Conservation (phyloP, 208 protist genomes). For the Borovskyia barvae region DNA sequence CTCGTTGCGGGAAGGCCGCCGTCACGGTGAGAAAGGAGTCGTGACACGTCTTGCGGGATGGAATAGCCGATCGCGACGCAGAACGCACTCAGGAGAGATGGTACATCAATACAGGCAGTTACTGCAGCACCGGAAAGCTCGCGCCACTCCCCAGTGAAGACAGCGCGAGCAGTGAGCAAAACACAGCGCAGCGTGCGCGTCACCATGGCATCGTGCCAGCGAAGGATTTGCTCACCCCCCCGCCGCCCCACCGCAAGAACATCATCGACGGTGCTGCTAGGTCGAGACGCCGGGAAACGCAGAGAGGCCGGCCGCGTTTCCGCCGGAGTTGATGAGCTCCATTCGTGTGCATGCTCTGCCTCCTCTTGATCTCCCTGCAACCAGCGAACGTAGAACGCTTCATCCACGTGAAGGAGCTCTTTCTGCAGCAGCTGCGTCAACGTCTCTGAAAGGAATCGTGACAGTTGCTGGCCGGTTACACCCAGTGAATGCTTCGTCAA, state of each 20-base stretch:
- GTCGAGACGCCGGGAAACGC: background rate
- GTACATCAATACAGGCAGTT: constrained; percentile 15
- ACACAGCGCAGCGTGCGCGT: constrained; percentile 2
- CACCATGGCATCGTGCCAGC: constrained; percentile 24
- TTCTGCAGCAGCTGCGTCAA: constrained; percentile 17
- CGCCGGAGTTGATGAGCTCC: background rate
- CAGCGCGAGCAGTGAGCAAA: background rate
- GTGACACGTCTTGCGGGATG: constrained; percentile 12
- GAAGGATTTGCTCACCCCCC: constrained; percentile 20
- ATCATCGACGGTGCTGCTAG: constrained; percentile 3
- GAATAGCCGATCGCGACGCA: constrained; percentile 19
- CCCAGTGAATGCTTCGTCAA: constrained; percentile 8
- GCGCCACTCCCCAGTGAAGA: constrained; percentile 21
- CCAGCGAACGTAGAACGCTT: constrained; percentile 51
- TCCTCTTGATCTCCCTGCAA: no score
- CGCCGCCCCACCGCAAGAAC: constrained; percentile 17
- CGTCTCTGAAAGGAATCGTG: constrained; percentile 21
- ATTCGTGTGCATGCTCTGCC: no score
- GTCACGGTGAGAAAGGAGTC: constrained; percentile 15
- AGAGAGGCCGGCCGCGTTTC: background rate
- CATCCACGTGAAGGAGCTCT: constrained; percentile 43
- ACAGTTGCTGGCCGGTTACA: background rate
- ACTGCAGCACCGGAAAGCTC: constrained; percentile 9
- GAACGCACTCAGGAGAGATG: constrained; percentile 1
- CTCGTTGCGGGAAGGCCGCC: constrained; percentile 27